Evolutionary conservation across 2,329 filamentous ascomycete species (phyloP), one percentile per base, ranked within the genome.

Genomic region (Blastomyces emzantsi): DNA sequence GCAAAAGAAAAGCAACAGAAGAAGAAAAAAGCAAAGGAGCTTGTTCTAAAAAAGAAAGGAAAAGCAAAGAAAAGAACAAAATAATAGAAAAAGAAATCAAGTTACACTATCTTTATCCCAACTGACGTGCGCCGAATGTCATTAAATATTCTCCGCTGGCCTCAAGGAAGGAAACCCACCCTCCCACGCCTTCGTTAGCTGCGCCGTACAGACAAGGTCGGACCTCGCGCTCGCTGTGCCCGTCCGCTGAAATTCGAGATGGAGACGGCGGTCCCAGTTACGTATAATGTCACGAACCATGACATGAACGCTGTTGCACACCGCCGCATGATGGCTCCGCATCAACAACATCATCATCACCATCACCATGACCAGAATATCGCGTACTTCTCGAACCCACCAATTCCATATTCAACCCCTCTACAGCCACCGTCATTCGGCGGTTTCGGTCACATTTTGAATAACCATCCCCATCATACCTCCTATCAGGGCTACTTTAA

Each of bases 231-330:
- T 45, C 36, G 30, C 25, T 28, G 4, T 19, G 36, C 49, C 30
- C 36, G 49, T 39, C n/a, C 45, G n/a, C 13, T 36, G 47, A 51
- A 47, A 56, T 61, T 63, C 66, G 63, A 66, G 58, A 78, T 78
- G 76, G 76, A 78, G 66, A 73, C 76, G 25, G 71, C 73, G 54
- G 75, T 78, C 61, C 75, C 76, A 9, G 73, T 76, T 45, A 72
- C 75, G 39, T 78, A 76, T 66, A 73, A 75, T 54, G 76, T 76
- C 63, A 67, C 75, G 17, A 70, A 70, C 64, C 76, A 77, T 71
- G 69, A 71, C 47, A 68, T 77, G 60, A 72, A 75, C 30, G 69
- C 71, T 19, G 70, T 75, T 66, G 66, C 72, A 41, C 72, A 73
- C 65, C 75, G 75, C 63, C 76, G 75, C 17, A 69, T 76, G 65